A percentile compares a stretch with the other conserved stretches of the same genome.
These are phyloP conservation scores for Triticum urartu DNA, from an alignment of 176 grass and related monocot species.

Conservation along the genomic window DNA sequence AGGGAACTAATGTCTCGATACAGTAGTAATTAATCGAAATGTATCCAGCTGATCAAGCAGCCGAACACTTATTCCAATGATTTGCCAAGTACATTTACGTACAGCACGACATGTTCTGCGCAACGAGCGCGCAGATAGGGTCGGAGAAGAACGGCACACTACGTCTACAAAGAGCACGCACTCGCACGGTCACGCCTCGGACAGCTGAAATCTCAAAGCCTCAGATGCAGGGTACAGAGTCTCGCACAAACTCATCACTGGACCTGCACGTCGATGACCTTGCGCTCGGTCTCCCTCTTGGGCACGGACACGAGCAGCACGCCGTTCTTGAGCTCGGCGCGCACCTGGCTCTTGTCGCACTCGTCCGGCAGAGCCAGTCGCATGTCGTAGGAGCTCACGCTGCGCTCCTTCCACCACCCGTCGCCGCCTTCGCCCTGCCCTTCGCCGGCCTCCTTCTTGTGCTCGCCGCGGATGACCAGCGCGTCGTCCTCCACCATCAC, in stretches of 20 bases:
- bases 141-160: neutral
- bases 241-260: neutral
- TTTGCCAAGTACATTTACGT: neutral
- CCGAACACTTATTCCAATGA: constrained; percentile 15
- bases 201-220: neutral
- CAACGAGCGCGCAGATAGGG: neutral
- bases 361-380: constrained; percentile 48
- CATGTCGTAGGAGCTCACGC: constrained; percentile 58
- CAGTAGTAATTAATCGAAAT: neutral
- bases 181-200: neutral
- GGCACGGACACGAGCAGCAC: constrained; percentile 66
- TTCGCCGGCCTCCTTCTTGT: constrained; percentile 38
- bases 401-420: constrained; percentile 60
- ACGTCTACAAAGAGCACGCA: neutral
- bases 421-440: constrained; percentile 13
- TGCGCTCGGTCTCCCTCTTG: constrained; percentile 53
- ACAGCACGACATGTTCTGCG: neutral
- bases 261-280: constrained; percentile 63
- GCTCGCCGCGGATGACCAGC: constrained; percentile 65
- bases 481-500: constrained; percentile 67
- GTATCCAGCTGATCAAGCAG: neutral
- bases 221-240: neutral
- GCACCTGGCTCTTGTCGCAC: constrained; percentile 65
- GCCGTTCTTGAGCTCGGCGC: constrained; percentile 77
- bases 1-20: neutral